Percentiles rank a stretch among this genome's conserved stretches.
These are phyloP conservation scores for Thymus quinquecostatus DNA, from an alignment of 257 asterid species.

Conservation along the genomic window DNA sequence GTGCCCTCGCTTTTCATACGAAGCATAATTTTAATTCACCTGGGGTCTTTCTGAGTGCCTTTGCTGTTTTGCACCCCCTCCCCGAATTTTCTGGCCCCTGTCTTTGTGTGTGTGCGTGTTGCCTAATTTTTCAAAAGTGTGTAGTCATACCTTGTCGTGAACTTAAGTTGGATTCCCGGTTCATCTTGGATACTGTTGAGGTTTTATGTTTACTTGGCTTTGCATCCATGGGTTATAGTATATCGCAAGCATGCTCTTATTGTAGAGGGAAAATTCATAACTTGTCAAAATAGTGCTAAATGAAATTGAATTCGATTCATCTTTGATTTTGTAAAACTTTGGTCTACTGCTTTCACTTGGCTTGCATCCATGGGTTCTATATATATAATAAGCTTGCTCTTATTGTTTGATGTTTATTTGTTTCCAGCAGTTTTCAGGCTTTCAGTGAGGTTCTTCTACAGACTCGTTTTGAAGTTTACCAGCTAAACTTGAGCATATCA, in stretches of 20 bases:
- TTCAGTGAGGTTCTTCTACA: conserved; percentile 17
- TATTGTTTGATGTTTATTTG: conserved; percentile 12
- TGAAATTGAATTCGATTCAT: not conserved
- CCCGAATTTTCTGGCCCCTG: not conserved
- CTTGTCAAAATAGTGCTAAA: not conserved
- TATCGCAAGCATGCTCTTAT: not conserved
- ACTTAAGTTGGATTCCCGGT: not conserved
- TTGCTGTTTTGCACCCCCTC: not conserved
- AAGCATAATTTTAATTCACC: not conserved
- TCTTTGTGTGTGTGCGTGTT: not conserved
- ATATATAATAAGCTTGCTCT: conserved; percentile 8
- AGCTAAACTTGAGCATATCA: conserved; percentile 17
- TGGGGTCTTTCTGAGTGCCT: not conserved
- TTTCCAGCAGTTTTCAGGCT: conserved; percentile 34
- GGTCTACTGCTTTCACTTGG: not conserved
- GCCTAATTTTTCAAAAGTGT: not conserved
- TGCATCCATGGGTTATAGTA: not conserved
- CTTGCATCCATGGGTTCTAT: not conserved
- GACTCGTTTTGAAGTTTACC: conserved; percentile 19
- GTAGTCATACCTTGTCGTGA: not conserved
- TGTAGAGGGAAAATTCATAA: not conserved
- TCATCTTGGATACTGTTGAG: not conserved
- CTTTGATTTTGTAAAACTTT: not conserved
- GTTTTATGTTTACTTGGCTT: not conserved
- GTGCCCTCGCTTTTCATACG: not conserved